Evolutionary conservation across 2,329 filamentous ascomycete genomes (phyloP).

Genomic region (Botrytis deweyae): DNA sequence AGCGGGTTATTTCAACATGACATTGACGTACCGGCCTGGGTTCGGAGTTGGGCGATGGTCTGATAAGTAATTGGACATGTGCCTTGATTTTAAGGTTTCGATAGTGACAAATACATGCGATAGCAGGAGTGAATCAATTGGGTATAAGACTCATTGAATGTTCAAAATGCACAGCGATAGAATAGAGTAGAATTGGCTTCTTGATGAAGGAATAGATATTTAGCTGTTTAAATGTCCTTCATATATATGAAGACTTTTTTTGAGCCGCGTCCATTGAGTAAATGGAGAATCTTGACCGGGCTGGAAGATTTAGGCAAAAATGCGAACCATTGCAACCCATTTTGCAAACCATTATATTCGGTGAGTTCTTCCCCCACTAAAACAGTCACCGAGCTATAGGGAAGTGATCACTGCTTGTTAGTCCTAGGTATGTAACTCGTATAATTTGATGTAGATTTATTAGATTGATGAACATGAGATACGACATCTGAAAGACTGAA

Average conservation of each 20-base stretch:
- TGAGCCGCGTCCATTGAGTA: too few relatives aligned
- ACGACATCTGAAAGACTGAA: too few relatives aligned
- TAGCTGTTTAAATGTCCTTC: too few relatives aligned
- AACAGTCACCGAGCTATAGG: neutral
- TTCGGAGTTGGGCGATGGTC: neutral
- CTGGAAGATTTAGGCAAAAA: neutral
- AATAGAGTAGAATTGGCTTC: neutral
- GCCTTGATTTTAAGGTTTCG: neutral
- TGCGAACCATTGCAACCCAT: neutral
- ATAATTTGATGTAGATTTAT: too few relatives aligned
- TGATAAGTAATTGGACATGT: neutral
- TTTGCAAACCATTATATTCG: neutral
- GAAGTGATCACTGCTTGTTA: too few relatives aligned
- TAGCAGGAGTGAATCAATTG: neutral
- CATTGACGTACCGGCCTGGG: constrained; percentile 1
- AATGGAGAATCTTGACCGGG: too few relatives aligned
- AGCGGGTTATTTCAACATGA: neutral
- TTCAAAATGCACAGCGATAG: neutral
- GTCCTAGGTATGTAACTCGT: neutral
- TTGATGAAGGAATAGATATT: neutral
- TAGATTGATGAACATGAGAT: too few relatives aligned
- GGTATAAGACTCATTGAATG: neutral
- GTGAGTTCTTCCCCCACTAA: neutral
- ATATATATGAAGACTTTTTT: too few relatives aligned
- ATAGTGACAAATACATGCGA: neutral